These are phyloP conservation scores for Ceratobasidium theobromae DNA, from an alignment of 1,284 basidiomycete genomes.

Conservation along the genomic window DNA sequence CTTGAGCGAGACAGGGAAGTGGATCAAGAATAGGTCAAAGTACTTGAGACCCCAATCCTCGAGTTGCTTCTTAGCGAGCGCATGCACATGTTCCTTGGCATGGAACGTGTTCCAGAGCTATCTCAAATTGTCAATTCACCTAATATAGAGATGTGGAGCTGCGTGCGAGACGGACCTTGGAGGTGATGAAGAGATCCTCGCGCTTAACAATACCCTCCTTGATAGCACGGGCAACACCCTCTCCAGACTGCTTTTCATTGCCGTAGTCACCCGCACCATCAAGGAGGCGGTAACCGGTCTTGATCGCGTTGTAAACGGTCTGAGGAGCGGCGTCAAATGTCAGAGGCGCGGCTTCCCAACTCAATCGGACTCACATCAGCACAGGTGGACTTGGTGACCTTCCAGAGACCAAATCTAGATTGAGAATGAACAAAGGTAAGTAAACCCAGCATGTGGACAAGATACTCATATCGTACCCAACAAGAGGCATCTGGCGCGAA, in stretches of 20 bases:
- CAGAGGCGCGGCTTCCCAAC: too few relatives aligned
- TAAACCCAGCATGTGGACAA: conserved; percentile 15
- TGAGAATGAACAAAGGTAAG: not conserved
- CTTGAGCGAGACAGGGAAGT: conserved; percentile 75
- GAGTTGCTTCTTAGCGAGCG: conserved; percentile 62
- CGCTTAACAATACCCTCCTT: conserved; percentile 47
- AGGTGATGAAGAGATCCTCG: conserved; percentile 45
- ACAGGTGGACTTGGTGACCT: conserved; percentile 59
- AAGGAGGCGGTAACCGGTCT: conserved; percentile 48
- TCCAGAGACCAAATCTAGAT: conserved; percentile 68
- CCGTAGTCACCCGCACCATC: conserved; percentile 46
- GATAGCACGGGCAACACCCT: conserved; percentile 46
- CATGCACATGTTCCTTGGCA: conserved; percentile 62
- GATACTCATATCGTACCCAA: conserved; percentile 51
- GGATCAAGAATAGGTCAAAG: conserved; percentile 49
- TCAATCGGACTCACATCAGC: conserved; percentile 54
- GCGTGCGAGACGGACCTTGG: conserved; percentile 33
- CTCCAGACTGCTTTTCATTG: conserved; percentile 48
- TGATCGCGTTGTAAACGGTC: conserved; percentile 49
- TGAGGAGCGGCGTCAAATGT: conserved; percentile 23
- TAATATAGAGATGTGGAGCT: not conserved
- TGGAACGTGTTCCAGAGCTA: conserved; percentile 85
- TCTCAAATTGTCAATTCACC: not conserved
- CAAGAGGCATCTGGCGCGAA: conserved; percentile 56
- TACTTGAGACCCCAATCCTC: conserved; percentile 72